Evolutionary conservation across 768 basidiomycete genomes (phyloP).

Genomic region (Pleurotus tuber-regium): DNA sequence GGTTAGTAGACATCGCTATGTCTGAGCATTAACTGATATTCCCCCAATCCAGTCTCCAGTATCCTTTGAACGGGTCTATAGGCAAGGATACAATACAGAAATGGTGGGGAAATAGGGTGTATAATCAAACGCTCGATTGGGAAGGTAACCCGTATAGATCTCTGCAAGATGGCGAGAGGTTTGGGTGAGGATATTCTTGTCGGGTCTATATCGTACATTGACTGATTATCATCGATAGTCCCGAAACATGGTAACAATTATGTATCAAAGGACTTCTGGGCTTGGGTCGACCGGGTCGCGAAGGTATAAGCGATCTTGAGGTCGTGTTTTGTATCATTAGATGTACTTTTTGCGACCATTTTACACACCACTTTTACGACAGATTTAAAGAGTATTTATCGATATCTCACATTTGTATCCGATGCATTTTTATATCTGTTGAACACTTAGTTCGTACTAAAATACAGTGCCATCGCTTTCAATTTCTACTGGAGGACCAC

Average conservation of each 20-base stretch:
- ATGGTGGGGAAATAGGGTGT: constrained; percentile 42
- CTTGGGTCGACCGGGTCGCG: constrained; percentile 1
- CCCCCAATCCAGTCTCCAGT: constrained; percentile 35
- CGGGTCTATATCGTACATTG: too few relatives aligned
- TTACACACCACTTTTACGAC: not conserved
- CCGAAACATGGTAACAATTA: constrained; percentile 5
- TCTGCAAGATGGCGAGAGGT: constrained; percentile 21
- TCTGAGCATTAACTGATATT: not conserved
- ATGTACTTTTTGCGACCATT: constrained; percentile 7
- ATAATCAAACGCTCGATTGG: constrained; percentile 25
- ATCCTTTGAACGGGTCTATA: constrained; percentile 39
- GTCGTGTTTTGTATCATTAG: constrained; percentile 6
- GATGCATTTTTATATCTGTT: constrained; percentile 1
- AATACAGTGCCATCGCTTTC: constrained; percentile 17
- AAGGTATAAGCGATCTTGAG: constrained; percentile 3
- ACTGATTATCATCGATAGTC: not conserved
- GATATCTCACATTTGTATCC: not conserved
- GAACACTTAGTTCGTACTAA: not conserved
- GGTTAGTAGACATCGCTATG: constrained; percentile 33
- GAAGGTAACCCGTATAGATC: constrained; percentile 14
- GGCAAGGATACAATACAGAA: constrained; percentile 32
- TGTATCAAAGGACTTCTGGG: not conserved
- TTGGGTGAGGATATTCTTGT: constrained; percentile 22
- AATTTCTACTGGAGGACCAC: constrained; percentile 66
- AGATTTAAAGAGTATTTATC: constrained; percentile 7